These are phyloP conservation scores for Meyerozyma carpophila DNA, from an alignment of 1,139 yeast genomes.

Conservation along the genomic window DNA sequence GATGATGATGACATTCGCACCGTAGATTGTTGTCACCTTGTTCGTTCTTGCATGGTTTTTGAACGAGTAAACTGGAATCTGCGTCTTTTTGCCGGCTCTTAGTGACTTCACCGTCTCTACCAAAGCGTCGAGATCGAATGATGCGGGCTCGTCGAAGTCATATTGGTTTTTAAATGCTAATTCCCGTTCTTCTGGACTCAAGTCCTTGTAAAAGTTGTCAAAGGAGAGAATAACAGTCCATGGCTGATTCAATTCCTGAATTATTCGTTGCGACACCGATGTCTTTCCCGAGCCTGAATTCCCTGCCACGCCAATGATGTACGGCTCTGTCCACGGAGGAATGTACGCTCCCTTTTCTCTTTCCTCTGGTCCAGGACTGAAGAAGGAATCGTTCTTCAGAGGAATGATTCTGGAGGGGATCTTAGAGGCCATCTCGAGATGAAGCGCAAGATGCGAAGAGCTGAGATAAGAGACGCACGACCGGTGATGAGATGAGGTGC, in stretches of 20 bases:
- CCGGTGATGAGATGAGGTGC: not conserved
- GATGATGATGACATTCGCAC: constrained; percentile 86
- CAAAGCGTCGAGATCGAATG: constrained; percentile 73
- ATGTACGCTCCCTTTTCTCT: constrained; percentile 31
- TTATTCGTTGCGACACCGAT: constrained; percentile 79
- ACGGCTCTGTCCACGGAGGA: constrained; percentile 97
- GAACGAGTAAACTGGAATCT: constrained; percentile 86
- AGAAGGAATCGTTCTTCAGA: not conserved
- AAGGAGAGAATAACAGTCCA: constrained; percentile 92
- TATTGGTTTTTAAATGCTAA: constrained; percentile 62
- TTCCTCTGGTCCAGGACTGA: not conserved
- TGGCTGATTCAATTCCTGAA: constrained; percentile 78
- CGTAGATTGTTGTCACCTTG: constrained; percentile 73
- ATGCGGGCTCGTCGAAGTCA: constrained; percentile 83
- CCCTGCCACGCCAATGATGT: constrained; percentile 92
- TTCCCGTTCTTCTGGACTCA: constrained; percentile 53
- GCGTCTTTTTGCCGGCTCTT: constrained; percentile 56
- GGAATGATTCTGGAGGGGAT: constrained; percentile 1
- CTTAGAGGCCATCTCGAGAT: not conserved
- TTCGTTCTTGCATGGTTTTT: constrained; percentile 65
- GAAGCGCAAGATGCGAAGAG: no score
- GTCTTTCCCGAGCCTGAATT: constrained; percentile 95
- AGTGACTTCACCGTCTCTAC: constrained; percentile 58
- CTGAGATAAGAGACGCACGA: not conserved
- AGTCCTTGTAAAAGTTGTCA: constrained; percentile 85